Evolutionary conservation across 1,139 yeast genomes (phyloP), one percentile per base, ranked within the genome.

Genomic region (Kurtzmaniella quercitrusa): DNA sequence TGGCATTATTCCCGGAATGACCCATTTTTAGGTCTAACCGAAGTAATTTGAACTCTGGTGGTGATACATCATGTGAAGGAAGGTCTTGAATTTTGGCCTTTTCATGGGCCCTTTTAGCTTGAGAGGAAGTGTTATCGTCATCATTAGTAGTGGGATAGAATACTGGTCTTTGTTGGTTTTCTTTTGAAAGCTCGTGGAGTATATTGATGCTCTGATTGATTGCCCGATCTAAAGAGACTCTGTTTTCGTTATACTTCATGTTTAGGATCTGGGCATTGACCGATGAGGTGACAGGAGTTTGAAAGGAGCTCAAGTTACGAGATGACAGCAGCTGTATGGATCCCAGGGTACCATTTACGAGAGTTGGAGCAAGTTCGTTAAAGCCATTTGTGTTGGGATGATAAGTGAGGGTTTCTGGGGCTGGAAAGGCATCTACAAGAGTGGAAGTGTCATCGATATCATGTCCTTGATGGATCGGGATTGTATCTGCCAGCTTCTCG

Each of bases 161-260:
- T 3, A 85, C 74, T 1, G 90, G 89, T 47, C 88, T 65, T 34
- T 66, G 65, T 39, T 64, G 66, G 55, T 85, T 85, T 51, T 82
- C 85, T 3, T 59, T 62, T 38, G 75, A 72, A 25, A 87, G 63
- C 27, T 82, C 83, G 25, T 65, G 61, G 42, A 87, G 62, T 46
- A 85, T 62, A 31, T 73, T 75, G 23, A 74, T 64, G 1, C 85
- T 79, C 33, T 77, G 71, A 46, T 78, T 70, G 46, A 88, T 84
- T 15, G 84, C 72, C 43, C 85, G 65, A 46, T 82, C 86, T 46
- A 88, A 66, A 0, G 83, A 73, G 2, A 79, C 65, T 44, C 82
- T 75, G 63, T 81, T 81, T 49, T 82, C 81, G 56, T 85, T 85
- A 60, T 85, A 88, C 46, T 79, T 84, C 25, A 81, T 60, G 54